Evolutionary conservation across 2,329 filamentous ascomycete species (phyloP), one percentile per base, ranked within the genome.

Genomic region (Whalleya microplaca): DNA sequence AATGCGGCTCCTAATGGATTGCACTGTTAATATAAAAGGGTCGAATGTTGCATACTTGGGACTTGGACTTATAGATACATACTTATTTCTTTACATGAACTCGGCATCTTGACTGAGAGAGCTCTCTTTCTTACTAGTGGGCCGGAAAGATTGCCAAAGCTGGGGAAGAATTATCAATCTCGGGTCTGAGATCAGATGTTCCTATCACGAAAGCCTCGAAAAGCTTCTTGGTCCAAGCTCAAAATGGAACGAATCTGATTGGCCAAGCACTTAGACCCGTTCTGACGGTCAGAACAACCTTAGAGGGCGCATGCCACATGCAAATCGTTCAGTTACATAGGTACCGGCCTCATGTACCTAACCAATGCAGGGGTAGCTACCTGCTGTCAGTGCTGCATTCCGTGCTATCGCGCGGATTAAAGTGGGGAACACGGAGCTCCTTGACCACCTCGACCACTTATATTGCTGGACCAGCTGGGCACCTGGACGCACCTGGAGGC

Each of bases 71-170:
- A 4, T 9, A 9, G 41, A 40, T 49, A 41, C 91, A 66, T 84
- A 98, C 94, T 87, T 73, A 99, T 91, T 76, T 98, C 94, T 85
- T 93, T 91, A 80, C 95, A 99, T 62, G 94, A 97, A 75, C 90
- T 92, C 56, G 94, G 93, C 95, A 98, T 96, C 52, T 74, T 80
- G 73, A 52, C 43, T 56, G 41, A 47, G n/a, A 45, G 44, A 29
- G 8, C 27, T 18, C 27, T 29, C n/a, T n/a, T n/a, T n/a, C n/a
- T n/a, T n/a, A n/a, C n/a, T 29, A 12, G 27, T 29, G 27, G 27
- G 12, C 6, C 27, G 5, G 27, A 12, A 29, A 29, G 27, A 29
- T 29, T 29, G 27, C 27, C 27, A 29, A 12, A 6, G 27, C 27
- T 12, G n/a, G n/a, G n/a, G n/a, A n/a, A n/a, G n/a, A n/a, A n/a